These are phyloP conservation scores for Stevia rebaudiana DNA, from an alignment of 140 eudicot species.

Conservation along the genomic window DNA sequence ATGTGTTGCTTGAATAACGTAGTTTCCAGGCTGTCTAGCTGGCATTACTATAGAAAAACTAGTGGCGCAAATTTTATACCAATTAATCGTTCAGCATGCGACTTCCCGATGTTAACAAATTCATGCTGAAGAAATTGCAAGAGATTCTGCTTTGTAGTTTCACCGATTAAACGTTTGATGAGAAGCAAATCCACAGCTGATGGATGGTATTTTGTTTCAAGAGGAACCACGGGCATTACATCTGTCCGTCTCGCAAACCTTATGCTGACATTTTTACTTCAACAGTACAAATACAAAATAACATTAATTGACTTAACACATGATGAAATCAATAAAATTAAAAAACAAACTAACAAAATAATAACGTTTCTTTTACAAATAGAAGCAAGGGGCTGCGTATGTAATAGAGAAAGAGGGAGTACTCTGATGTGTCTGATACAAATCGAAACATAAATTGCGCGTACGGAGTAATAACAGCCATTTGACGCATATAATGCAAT, in stretches of 20 bases:
- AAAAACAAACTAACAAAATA: constrained; percentile 2
- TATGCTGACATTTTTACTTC: constrained; percentile 85
- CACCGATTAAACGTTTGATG: constrained; percentile 84
- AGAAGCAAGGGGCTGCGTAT: not conserved
- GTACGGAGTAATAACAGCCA: constrained; percentile 99
- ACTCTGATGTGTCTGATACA: constrained; percentile 83
- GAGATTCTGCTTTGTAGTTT: constrained; percentile 76
- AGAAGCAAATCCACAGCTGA: constrained; percentile 98
- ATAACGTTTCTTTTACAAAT: not conserved
- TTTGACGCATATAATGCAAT: constrained; percentile 98
- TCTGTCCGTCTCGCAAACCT: constrained; percentile 94
- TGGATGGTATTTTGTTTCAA: constrained; percentile 97
- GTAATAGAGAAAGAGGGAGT: constrained; percentile 28
- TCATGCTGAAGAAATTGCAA: constrained; percentile 98
- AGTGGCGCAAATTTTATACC: constrained; percentile 40
- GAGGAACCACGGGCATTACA: constrained; percentile 92
- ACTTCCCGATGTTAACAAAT: constrained; percentile 84
- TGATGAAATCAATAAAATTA: not conserved
- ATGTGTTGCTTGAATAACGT: not conserved
- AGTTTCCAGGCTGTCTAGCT: constrained; percentile 5
- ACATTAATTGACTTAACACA: constrained; percentile 12
- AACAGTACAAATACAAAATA: constrained; percentile 13
- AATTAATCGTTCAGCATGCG: constrained; percentile 86
- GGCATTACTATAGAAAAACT: not conserved
- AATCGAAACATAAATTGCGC: constrained; percentile 89